Base-by-base conservation (phyloP, 345 rosid species). In the Eucalyptus sp. region DNA sequence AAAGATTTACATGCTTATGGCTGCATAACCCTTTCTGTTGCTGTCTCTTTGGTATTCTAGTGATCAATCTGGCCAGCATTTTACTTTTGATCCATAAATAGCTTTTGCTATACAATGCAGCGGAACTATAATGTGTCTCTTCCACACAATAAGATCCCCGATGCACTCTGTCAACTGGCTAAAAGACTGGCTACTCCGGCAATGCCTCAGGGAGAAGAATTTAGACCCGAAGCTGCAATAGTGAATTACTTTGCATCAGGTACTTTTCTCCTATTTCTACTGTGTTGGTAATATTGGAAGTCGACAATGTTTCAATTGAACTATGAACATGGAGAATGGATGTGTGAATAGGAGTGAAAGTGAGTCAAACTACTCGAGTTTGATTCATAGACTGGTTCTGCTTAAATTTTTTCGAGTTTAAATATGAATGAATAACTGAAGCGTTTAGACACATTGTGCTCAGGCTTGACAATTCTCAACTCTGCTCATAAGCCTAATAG, bases 241-340 rank as follows among this genome's bases (percentile, higher is more conserved):
- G 97, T 97, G 60, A 97, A 97, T 92, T 97, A 96, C 89, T 97
- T 96, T 89, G 97, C 95, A 49, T 91, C 89, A 92, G 98, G 98
- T 98, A 92, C 87, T 44, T 81, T 80, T 43, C 44, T 25, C 17
- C 0, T 3, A n/a, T 6, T 86, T 25, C 9, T 76, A 41, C 22
- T 37, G 84, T 11, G 9, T 41, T 2, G 84, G 84, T 20, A 41
- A 41, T 76, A 22, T 76, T 76, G 48, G 48, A 76, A 20, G 48
- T 76, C 5, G 0, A 76, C 16, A 6, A 24, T 76, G 48, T 76
- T 41, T 41, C 16, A 11, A 20, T 37, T 11, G 48, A 37, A 76
- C 48, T 41, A 41, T 2, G 25, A 68, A 17, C 81, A 7, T 68
- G 20, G 81, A 33, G 25, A 68, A 17, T 18, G 44, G 81, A 68